These are phyloP conservation scores for Fonsecaea pedrosoi DNA, from an alignment of 2,329 filamentous ascomycete species.

Conservation along the genomic window DNA sequence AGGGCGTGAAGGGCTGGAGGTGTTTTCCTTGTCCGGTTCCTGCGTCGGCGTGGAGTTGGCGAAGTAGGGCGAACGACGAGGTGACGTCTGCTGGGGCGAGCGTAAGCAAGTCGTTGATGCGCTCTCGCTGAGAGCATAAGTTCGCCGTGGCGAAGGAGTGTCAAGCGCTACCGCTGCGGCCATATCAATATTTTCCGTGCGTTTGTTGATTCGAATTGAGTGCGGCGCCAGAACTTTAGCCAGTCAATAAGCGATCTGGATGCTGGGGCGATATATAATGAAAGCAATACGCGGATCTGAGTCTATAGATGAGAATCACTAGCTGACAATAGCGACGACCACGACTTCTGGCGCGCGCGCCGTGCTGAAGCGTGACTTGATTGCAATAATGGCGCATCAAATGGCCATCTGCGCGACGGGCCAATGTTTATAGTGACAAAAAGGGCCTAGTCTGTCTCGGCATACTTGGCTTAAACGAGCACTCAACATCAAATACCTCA, in stretches of 20 bases:
- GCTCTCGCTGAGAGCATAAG: neutral
- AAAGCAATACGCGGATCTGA: neutral
- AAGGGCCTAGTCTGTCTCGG: neutral
- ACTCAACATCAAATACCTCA: neutral
- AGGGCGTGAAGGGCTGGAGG: constrained; percentile 10
- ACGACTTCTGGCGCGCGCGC: neutral
- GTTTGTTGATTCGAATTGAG: neutral
- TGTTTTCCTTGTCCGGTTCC: neutral
- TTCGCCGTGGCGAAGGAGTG: neutral
- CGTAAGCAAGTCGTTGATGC: neutral
- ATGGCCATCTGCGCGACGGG: neutral
- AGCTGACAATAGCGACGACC: neutral
- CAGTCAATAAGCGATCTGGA: neutral
- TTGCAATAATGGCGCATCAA: neutral
- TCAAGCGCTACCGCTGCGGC: neutral
- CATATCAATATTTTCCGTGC: constrained; percentile 12
- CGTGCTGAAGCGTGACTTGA: neutral
- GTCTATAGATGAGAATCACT: neutral
- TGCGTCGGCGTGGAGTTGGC: neutral
- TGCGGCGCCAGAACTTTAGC: neutral
- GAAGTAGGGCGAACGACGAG: neutral
- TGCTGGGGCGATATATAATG: neutral
- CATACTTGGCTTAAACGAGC: neutral
- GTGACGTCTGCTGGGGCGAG: neutral
- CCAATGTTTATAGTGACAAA: constrained; percentile 3